phyloP scores from a whole-genome alignment of 2,329 filamentous ascomycete species.

The Thielaviopsis punctulata region DNA sequence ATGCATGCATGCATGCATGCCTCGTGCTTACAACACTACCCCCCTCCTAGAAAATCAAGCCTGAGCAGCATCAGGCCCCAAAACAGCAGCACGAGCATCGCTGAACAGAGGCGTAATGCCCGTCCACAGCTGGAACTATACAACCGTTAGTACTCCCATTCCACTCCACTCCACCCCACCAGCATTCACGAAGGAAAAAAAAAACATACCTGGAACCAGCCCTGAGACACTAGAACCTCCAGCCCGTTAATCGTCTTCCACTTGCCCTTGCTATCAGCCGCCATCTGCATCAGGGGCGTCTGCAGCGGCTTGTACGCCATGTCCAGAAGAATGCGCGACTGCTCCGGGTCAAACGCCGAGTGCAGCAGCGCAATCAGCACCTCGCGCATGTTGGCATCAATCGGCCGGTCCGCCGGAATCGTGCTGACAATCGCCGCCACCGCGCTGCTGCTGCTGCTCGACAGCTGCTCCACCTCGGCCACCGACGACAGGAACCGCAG shows the following conservation, averaged over 20 bases:
- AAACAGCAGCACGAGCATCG: constrained; percentile 46
- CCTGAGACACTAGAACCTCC: constrained; percentile 80
- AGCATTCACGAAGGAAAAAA: constrained; percentile 13
- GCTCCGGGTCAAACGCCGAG: constrained; percentile 20
- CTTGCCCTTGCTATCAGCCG: constrained; percentile 42
- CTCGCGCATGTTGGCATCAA: constrained; percentile 53
- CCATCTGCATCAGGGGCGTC: constrained; percentile 73
- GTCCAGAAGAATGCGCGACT: constrained; percentile 54
- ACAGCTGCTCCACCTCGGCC: constrained; percentile 21
- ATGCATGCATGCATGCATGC: too few relatives aligned
- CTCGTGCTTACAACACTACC: too few relatives aligned
- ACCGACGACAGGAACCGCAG: constrained; percentile 40
- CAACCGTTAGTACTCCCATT: constrained; percentile 4
- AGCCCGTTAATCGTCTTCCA: constrained; percentile 78
- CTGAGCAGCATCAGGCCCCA: constrained; percentile 18
- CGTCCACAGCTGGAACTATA: constrained; percentile 67
- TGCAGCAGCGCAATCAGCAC: constrained; percentile 40
- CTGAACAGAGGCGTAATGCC: constrained; percentile 58
- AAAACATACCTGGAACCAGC: constrained; percentile 55
- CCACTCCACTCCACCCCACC: too few relatives aligned
- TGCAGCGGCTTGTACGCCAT: constrained; percentile 90
- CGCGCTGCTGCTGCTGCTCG: constrained; percentile 36
- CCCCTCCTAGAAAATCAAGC: too few relatives aligned
- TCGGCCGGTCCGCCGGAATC: constrained; percentile 72
- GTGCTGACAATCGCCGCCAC: constrained; percentile 64